phyloP scores from a whole-genome alignment of 1,139 yeast species.

The Ogataea hybrid region DNA sequence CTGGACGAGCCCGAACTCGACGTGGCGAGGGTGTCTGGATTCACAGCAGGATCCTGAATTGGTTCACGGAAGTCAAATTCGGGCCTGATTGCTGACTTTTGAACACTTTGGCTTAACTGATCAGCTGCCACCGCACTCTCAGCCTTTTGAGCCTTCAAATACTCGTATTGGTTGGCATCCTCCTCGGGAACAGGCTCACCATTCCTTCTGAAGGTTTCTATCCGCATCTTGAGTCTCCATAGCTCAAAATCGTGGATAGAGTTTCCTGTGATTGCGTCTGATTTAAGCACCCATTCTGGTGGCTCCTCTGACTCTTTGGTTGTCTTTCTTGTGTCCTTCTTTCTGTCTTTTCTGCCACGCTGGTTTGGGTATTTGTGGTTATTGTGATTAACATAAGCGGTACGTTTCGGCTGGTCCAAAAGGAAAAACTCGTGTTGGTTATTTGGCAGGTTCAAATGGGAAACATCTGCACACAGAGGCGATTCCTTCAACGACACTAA shows the following conservation, averaged over 20 bases:
- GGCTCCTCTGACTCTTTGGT: conserved; percentile 42
- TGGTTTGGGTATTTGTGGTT: conserved; percentile 11
- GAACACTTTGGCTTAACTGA: no score
- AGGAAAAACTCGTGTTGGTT: conserved; percentile 18
- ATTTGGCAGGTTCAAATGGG: conserved; percentile 39
- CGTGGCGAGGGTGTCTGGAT: conserved; percentile 1
- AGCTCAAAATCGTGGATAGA: conserved; percentile 70
- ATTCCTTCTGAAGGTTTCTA: conserved; percentile 51
- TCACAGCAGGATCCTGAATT: not conserved
- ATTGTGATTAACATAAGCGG: conserved; percentile 3
- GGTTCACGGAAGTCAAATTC: no score
- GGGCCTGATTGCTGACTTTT: no score
- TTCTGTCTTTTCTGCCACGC: conserved; percentile 34
- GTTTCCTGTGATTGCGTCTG: conserved; percentile 48
- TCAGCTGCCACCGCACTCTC: not conserved
- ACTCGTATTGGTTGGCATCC: conserved; percentile 25
- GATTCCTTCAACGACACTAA: conserved; percentile 38
- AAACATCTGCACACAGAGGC: conserved; percentile 36
- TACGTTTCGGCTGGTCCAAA: conserved; percentile 8
- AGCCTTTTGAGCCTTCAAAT: conserved; percentile 9
- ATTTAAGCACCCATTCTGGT: conserved; percentile 52
- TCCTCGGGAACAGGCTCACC: conserved; percentile 41
- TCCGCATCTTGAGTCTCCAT: conserved; percentile 64
- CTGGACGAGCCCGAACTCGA: conserved; percentile 18
- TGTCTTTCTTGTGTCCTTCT: conserved; percentile 26